Evolutionary conservation across 352 stramenopile species (phyloP), one percentile per base, ranked within the genome.

Genomic region (Globisporangium nunn): DNA sequence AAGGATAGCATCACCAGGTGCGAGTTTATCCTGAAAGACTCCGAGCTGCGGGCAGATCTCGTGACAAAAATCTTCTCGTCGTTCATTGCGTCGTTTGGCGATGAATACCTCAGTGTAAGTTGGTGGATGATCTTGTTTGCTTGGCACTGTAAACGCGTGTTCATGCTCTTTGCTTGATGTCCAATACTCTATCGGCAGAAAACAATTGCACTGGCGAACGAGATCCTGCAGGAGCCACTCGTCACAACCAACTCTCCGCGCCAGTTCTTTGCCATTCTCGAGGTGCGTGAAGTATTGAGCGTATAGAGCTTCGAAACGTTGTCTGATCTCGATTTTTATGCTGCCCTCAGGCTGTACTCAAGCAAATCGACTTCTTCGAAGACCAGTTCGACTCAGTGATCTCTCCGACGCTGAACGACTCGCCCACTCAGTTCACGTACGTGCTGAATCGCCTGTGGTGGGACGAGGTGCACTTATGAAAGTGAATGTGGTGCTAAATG

Each of bases 361-460:
- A 75, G 37, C 71, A 71, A 15, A 76, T 88, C 49, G 68, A 83
- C 7, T 76, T 81, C 50, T 61, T 88, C 2, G 78, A 93, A 51
- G 69, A 76, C 14, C 74, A 82, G 51, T 91, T 90, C 44, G 69
- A 85, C 6, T 45, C 51, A 1, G 37, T 75, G 2, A 63, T 91
- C 29, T 59, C 66, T 2, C 68, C 77, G 3, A 61, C 62, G 31
- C 68, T 76, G 15, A 53, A 58, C 0, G 68, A 79, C 41, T 75
- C 72, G 6, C 82, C 82, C 10, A 93, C 82, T n/a, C 78, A 88
- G 7, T 71, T 87, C 44, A 93, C 82, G 82, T 90, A 73, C 55
- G 66, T 46, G 14, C 8, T 17, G 8, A 1, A 29, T 29, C 12
- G 15, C 18, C 40, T 29, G 23, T 17, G 14, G n/a, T 7, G 4